phyloP scores from a whole-genome alignment of 768 basidiomycete genomes.

The Lactarius tabidus region DNA sequence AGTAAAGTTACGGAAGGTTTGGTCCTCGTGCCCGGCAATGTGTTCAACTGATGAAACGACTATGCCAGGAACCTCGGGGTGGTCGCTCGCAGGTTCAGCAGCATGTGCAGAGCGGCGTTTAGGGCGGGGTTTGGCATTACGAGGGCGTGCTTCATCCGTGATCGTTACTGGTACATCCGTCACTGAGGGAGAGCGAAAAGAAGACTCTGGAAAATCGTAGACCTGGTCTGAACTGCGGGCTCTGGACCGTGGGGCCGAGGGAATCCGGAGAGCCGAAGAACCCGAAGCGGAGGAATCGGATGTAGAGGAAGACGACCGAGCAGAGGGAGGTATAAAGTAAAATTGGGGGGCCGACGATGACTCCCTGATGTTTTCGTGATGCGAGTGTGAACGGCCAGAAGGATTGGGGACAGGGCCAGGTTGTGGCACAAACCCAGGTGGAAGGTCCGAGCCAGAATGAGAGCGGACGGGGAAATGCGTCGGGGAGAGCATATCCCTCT shows the following conservation, averaged over 20 bases:
- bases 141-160: constrained; percentile 5
- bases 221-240: constrained; percentile 3
- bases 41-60: neutral
- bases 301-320: constrained; percentile 10
- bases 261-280: neutral
- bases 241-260: constrained; percentile 4
- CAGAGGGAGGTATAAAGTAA: constrained; percentile 15
- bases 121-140: constrained; percentile 4
- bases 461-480: constrained; percentile 5
- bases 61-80: neutral
- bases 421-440: constrained; percentile 15
- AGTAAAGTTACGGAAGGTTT: neutral
- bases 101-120: constrained; percentile 14
- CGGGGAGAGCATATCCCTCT: neutral
- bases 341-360: neutral
- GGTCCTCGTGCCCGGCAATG: neutral
- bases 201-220: constrained; percentile 1
- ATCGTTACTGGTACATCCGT: neutral
- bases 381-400: constrained; percentile 10
- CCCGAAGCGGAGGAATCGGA: constrained; percentile 13
- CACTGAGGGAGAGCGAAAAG: neutral
- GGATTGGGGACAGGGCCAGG: constrained; percentile 3
- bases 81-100: neutral
- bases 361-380: constrained; percentile 3
- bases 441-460: constrained; percentile 15